Evolutionary conservation across 306 rosid genomes (phyloP).

Genomic region (Delonix regia): DNA sequence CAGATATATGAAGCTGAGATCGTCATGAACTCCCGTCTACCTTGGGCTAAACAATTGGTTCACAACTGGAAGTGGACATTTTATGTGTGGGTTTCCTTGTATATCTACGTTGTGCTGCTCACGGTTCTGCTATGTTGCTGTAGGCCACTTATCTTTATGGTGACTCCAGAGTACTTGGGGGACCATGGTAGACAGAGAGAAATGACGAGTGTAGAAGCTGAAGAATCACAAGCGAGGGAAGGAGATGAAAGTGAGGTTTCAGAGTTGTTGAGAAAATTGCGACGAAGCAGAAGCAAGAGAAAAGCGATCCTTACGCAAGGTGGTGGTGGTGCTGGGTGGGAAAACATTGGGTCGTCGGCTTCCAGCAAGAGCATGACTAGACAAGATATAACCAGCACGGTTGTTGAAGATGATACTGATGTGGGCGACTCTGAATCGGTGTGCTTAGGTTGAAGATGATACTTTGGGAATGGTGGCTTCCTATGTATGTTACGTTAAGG

Average conservation of each 20-base stretch:
- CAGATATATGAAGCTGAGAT: constrained; percentile 74
- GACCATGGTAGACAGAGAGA: constrained; percentile 21
- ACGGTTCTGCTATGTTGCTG: constrained; percentile 46
- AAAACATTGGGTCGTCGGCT: constrained; percentile 59
- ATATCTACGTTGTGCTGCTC: constrained; percentile 52
- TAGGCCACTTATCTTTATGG: constrained; percentile 44
- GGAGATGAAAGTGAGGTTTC: constrained; percentile 52
- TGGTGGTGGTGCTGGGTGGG: constrained; percentile 30
- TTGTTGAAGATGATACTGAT: constrained; percentile 46
- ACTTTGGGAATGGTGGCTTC: no score
- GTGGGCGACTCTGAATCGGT: constrained; percentile 77
- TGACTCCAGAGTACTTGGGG: constrained; percentile 17
- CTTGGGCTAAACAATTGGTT: constrained; percentile 65
- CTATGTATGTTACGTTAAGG: not conserved
- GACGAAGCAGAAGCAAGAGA: constrained; percentile 59
- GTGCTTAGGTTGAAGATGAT: constrained; percentile 36
- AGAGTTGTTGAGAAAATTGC: constrained; percentile 69
- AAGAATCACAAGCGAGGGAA: constrained; percentile 30
- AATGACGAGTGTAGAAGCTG: constrained; percentile 15
- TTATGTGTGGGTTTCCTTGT: constrained; percentile 71
- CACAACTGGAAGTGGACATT: constrained; percentile 82
- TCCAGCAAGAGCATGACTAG: constrained; percentile 50
- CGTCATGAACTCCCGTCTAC: constrained; percentile 56
- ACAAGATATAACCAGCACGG: constrained; percentile 52
- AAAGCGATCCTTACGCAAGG: constrained; percentile 43